Evolutionary conservation across 1,284 basidiomycete genomes (phyloP).

Genomic region (Sanghuangporus baumii): DNA sequence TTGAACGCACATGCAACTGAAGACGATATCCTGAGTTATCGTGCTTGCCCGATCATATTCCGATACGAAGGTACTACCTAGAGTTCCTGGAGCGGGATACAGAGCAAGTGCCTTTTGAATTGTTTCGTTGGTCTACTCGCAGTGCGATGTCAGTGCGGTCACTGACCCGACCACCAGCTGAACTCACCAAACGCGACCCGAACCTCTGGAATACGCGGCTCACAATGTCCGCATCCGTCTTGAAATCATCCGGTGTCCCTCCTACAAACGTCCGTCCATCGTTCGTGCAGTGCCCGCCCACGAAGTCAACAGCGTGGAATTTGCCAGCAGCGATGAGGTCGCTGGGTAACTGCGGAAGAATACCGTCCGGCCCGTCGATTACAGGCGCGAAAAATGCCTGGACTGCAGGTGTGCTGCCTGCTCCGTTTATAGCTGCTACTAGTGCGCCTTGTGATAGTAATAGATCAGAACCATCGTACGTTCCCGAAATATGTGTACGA

Average conservation of each 20-base stretch:
- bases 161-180: not conserved
- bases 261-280: slow-evolving; percentile 38
- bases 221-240: slow-evolving; percentile 36
- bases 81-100: slow-evolving; percentile 32
- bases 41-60: slow-evolving; percentile 37
- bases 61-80: slow-evolving; percentile 34
- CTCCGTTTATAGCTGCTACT: slow-evolving; percentile 34
- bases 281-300: slow-evolving; percentile 40
- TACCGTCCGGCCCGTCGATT: slow-evolving; percentile 32
- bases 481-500: not conserved
- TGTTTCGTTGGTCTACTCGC: slow-evolving; percentile 32
- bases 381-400: slow-evolving; percentile 30
- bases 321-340: slow-evolving; percentile 33
- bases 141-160: not conserved
- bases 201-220: slow-evolving; percentile 33
- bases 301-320: slow-evolving; percentile 35
- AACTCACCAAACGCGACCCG: slow-evolving; percentile 32
- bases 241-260: slow-evolving; percentile 33
- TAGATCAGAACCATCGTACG: not conserved
- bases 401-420: slow-evolving; percentile 20
- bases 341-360: slow-evolving; percentile 39
- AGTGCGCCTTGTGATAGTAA: slow-evolving; percentile 27
- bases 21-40: slow-evolving; percentile 38
- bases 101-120: slow-evolving; percentile 32
- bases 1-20: slow-evolving; percentile 40